Percentiles rank a stretch among this genome's conserved stretches.
Evolutionary conservation across 805 yeast species (phyloP).

Genomic region (Candida gorgasii): DNA sequence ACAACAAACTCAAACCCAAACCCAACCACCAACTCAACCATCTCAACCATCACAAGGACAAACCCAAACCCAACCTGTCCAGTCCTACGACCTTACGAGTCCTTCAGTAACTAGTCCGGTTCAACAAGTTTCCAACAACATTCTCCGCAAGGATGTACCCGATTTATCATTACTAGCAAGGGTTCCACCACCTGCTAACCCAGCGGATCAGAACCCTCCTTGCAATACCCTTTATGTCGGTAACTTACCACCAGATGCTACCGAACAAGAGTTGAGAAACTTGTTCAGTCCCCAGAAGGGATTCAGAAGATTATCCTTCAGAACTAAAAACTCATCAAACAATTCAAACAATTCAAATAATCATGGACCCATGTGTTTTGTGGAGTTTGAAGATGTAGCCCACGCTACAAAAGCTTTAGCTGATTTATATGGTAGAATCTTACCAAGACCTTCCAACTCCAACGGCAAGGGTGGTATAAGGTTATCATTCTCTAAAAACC

Average conservation of each 20-base stretch:
- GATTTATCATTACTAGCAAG: constrained; percentile 74
- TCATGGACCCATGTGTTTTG: constrained; percentile 99
- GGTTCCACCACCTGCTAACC: constrained; percentile 92
- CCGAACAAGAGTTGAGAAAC: constrained; percentile 87
- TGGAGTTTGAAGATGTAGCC: constrained; percentile 94
- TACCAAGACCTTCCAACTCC: constrained; percentile 70
- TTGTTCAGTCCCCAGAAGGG: constrained; percentile 89
- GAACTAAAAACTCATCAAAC: constrained; percentile 52
- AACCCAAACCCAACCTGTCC: constrained; percentile 8
- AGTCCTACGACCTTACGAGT: constrained; percentile 1
- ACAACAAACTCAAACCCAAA: not conserved
- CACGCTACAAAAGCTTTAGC: constrained; percentile 93
- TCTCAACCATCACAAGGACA: constrained; percentile 6
- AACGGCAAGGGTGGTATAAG: constrained; percentile 91
- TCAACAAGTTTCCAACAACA: constrained; percentile 16
- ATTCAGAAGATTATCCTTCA: constrained; percentile 86
- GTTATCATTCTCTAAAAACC: constrained; percentile 91
- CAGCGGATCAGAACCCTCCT: constrained; percentile 99
- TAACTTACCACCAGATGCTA: constrained; percentile 94
- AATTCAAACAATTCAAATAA: constrained; percentile 36
- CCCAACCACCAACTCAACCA: not conserved
- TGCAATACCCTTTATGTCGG: constrained; percentile 97
- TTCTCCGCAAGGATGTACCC: constrained; percentile 42
- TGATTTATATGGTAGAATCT: constrained; percentile 87
- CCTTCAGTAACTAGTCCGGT: constrained; percentile 14